Conservation (phyloP, 768 basidiomycete genomes). For the Collybia mongolica region DNA sequence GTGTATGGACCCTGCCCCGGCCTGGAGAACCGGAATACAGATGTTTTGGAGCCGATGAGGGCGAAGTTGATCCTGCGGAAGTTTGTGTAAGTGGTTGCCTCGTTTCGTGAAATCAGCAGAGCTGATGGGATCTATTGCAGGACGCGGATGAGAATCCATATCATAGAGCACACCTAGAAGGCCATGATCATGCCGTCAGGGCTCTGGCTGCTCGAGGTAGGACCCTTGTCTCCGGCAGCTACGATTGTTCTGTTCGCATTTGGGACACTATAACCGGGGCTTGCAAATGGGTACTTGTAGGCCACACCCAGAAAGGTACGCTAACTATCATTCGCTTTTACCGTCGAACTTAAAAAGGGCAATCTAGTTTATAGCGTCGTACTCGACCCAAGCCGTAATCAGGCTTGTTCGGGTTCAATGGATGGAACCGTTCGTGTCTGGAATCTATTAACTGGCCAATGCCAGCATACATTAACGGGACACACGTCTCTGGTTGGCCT, state of each 20-base stretch:
- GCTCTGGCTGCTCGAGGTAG: slow-evolving; percentile 90
- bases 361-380: slow-evolving; percentile 90
- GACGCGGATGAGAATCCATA: slow-evolving; percentile 82
- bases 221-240: slow-evolving; percentile 92
- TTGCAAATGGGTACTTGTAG: slow-evolving; percentile 77
- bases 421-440: slow-evolving; percentile 96
- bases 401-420: slow-evolving; percentile 97
- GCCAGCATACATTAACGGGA: slow-evolving; percentile 78
- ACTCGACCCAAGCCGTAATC: slow-evolving; percentile 79
- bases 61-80: slow-evolving; percentile 53
- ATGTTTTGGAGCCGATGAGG: slow-evolving; percentile 60
- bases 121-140: slow-evolving; percentile 41
- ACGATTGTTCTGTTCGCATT: slow-evolving; percentile 91
- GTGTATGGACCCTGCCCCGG: slow-evolving; percentile 55
- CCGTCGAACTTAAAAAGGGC: background rate
- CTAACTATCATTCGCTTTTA: slow-evolving; percentile 3
- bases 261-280: slow-evolving; percentile 90
- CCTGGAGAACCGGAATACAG: slow-evolving; percentile 77
- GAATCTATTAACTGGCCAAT: slow-evolving; percentile 82
- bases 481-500: slow-evolving; percentile 96
- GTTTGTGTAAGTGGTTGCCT: slow-evolving; percentile 29
- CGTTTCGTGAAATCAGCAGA: slow-evolving; percentile 1
- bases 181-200: slow-evolving; percentile 90
- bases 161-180: slow-evolving; percentile 79
- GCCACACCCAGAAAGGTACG: slow-evolving; percentile 90